phyloP scores from a whole-genome alignment of 139 green algal genomes.

The Parachlorella kessleri region DNA sequence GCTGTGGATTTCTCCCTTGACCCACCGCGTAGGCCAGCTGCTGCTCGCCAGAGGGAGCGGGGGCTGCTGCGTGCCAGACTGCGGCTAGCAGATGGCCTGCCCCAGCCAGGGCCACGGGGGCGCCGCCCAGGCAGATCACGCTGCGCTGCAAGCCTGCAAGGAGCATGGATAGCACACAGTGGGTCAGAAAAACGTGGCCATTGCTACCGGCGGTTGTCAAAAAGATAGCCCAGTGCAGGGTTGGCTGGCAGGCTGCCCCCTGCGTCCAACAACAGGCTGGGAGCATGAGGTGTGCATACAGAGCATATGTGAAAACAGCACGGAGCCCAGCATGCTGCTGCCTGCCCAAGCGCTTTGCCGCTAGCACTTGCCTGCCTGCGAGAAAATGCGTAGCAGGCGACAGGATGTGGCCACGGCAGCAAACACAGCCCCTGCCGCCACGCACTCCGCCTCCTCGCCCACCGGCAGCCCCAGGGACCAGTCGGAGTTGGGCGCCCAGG shows the following conservation, averaged over 20 bases:
- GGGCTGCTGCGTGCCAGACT: constrained; percentile 47
- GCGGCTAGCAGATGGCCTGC: constrained; percentile 43
- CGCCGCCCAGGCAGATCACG: constrained; percentile 55
- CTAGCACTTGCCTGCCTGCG: constrained; percentile 49
- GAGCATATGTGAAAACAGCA: no score
- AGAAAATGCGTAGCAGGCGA: constrained; percentile 79
- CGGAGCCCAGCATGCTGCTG: no score
- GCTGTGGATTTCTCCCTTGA: no score
- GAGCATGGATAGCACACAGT: no score
- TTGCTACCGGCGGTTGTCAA: no score
- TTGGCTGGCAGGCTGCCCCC: no score
- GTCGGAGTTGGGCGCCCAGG: constrained; percentile 76
- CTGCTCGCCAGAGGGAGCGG: constrained; percentile 52
- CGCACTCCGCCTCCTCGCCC: constrained; percentile 67
- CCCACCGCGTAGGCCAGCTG: constrained; percentile 27
- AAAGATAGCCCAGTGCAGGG: no score
- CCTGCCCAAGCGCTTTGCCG: no score
- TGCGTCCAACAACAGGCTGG: no score
- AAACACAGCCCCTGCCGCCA: constrained; percentile 67
- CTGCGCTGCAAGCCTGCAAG: constrained; percentile 45
- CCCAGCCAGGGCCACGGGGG: constrained; percentile 58
- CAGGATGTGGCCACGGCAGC: constrained; percentile 68
- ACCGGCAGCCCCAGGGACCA: constrained; percentile 73
- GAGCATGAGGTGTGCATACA: no score
- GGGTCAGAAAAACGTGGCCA: no score